phyloP scores from a whole-genome alignment of 208 protist species.

The Leishmania major region DNA sequence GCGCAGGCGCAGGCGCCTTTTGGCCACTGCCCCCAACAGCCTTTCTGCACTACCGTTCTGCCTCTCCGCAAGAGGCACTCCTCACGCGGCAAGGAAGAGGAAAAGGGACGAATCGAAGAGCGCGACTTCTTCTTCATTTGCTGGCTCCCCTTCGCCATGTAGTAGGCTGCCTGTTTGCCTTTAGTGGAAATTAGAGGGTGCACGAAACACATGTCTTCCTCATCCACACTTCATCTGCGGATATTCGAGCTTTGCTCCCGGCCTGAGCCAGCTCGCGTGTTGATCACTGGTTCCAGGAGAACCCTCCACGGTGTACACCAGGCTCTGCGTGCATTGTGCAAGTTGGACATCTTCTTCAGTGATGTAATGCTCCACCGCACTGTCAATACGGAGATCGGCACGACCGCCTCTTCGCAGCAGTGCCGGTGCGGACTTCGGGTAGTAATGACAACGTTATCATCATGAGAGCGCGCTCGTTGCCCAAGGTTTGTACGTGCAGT shows the following conservation, averaged over 20 bases:
- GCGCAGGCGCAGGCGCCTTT: not conserved
- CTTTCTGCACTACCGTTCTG: not conserved
- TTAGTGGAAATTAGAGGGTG: not conserved
- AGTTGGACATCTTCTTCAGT: constrained; percentile 10
- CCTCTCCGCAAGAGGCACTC: not conserved
- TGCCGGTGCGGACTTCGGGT: not conserved
- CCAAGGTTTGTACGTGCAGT: not conserved
- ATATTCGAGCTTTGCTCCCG: not conserved
- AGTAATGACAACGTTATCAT: constrained; percentile 37
- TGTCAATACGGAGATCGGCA: constrained; percentile 30
- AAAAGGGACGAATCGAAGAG: not conserved
- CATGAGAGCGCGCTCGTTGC: constrained; percentile 9
- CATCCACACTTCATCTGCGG: not conserved
- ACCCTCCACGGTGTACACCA: constrained; percentile 7
- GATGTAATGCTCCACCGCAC: constrained; percentile 34
- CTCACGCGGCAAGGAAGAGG: not conserved
- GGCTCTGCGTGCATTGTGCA: constrained; percentile 18
- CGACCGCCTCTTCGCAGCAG: not conserved
- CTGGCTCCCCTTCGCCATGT: not conserved
- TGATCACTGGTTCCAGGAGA: not conserved
- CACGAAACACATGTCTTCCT: not conserved
- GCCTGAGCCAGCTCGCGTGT: not conserved
- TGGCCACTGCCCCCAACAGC: not conserved
- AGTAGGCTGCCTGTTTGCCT: not conserved
- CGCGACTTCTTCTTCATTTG: not conserved